phyloP scores from a whole-genome alignment of 805 yeast species.

The Jamesozyma gamospora region DNA sequence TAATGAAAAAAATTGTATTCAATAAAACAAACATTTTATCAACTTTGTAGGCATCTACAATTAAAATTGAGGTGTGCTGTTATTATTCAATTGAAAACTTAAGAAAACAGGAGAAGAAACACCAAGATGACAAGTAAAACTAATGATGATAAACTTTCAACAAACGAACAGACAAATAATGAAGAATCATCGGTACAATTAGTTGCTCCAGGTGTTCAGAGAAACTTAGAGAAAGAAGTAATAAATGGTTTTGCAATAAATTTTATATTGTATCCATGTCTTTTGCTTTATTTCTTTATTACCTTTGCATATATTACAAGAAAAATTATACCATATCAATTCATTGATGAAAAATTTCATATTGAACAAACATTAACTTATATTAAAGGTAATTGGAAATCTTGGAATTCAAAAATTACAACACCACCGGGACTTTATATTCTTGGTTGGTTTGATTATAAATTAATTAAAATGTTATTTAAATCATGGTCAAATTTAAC shows the following conservation, averaged over 20 bases:
- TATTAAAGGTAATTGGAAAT: slow-evolving; percentile 46
- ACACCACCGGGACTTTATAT: slow-evolving; percentile 91
- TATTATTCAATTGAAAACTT: too few species aligned
- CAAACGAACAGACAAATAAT: too few species aligned
- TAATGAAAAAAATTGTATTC: too few species aligned
- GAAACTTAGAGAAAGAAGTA: slow-evolving; percentile 25
- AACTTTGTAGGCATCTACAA: too few species aligned
- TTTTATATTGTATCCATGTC: slow-evolving; percentile 26
- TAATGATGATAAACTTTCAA: not conserved
- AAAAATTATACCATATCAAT: slow-evolving; percentile 24
- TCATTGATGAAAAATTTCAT: slow-evolving; percentile 72
- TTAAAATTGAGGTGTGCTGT: too few species aligned
- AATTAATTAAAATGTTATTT: slow-evolving; percentile 15
- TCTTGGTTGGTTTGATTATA: slow-evolving; percentile 32
- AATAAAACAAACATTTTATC: too few species aligned
- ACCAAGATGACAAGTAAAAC: not conserved
- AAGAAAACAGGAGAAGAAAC: too few species aligned
- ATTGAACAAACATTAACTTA: slow-evolving; percentile 66
- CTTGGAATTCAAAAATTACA: slow-evolving; percentile 85
- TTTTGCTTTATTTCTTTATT: slow-evolving; percentile 18
- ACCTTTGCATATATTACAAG: slow-evolving; percentile 25
- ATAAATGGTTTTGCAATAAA: slow-evolving; percentile 26
- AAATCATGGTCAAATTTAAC: slow-evolving; percentile 25
- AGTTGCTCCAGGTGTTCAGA: slow-evolving; percentile 21
- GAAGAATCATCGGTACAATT: slow-evolving; percentile 9